These are phyloP conservation scores for Pythium angustatum DNA, from an alignment of 352 stramenopile species.

Conservation along the genomic window DNA sequence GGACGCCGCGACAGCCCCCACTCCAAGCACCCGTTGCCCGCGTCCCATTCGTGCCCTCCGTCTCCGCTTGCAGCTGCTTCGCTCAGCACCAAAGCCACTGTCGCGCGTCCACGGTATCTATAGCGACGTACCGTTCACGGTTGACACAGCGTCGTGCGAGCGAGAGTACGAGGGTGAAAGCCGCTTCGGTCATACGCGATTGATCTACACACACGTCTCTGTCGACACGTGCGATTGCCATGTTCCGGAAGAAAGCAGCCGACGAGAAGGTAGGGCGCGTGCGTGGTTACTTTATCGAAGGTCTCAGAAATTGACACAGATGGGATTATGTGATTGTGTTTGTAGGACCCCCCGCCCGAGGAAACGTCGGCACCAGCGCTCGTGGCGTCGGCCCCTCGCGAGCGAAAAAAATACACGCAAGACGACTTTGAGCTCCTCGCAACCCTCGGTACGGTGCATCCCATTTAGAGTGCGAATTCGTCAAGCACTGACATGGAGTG, in stretches of 20 bases:
- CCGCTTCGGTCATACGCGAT: too few species aligned
- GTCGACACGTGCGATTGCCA: constrained; percentile 8
- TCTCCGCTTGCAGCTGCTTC: too few species aligned
- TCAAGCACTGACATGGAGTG: not conserved
- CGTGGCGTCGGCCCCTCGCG: constrained; percentile 33
- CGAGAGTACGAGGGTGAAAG: too few species aligned
- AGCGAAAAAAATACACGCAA: constrained; percentile 47
- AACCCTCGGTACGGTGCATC: constrained; percentile 62
- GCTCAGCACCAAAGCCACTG: not conserved
- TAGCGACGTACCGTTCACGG: not conserved
- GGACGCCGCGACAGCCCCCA: not conserved
- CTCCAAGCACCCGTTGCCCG: too few species aligned
- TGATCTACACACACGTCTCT: not conserved
- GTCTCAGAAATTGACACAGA: not conserved
- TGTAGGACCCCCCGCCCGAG: constrained; percentile 40
- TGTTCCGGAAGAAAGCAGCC: constrained; percentile 44
- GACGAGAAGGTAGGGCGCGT: constrained; percentile 37
- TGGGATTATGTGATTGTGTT: not conserved
- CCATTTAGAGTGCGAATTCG: constrained; percentile 34
- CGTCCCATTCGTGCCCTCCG: not conserved
- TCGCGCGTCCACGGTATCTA: not conserved
- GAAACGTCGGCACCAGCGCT: constrained; percentile 56
- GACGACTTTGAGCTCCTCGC: constrained; percentile 80
- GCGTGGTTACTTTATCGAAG: constrained; percentile 15
- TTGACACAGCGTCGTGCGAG: not conserved